Percentiles rank a stretch among this genome's conserved stretches.
Conservation (phyloP, 192 early-diverging fungal species). For the Chytriomyces hyalinus region DNA sequence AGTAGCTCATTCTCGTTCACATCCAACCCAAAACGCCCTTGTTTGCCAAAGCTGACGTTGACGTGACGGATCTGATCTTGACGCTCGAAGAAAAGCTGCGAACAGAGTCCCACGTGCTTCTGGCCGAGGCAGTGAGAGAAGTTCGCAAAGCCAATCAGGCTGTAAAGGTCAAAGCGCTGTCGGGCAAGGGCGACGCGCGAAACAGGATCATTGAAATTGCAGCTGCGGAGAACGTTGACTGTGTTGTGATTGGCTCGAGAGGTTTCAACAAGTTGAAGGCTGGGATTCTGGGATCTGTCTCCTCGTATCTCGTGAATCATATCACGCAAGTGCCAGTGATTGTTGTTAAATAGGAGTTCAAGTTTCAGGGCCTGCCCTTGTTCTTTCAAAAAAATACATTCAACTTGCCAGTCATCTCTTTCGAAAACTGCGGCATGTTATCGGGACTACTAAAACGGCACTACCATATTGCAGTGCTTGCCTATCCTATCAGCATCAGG, state of each 20-base stretch:
- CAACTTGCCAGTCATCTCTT: too few relatives aligned
- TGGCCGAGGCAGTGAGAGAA: slow-evolving; percentile 14
- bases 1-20: slow-evolving; percentile 24
- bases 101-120: slow-evolving; percentile 11
- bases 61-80: slow-evolving; percentile 24
- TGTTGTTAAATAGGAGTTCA: slow-evolving; percentile 5
- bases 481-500: too few relatives aligned
- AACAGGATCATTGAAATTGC: neutral
- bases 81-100: slow-evolving; percentile 22
- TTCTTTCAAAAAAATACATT: too few relatives aligned
- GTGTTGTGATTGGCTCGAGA: slow-evolving; percentile 33
- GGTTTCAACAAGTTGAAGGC: slow-evolving; percentile 31
- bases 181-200: slow-evolving; percentile 11
- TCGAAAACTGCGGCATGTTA: too few relatives aligned
- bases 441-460: too few relatives aligned
- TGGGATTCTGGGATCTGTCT: slow-evolving; percentile 23
- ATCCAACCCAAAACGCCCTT: slow-evolving; percentile 26
- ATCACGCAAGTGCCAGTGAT: slow-evolving; percentile 23
- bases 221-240: slow-evolving; percentile 19
- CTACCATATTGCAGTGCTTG: too few relatives aligned
- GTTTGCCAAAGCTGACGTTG: slow-evolving; percentile 10
- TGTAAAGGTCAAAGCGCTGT: slow-evolving; percentile 26
- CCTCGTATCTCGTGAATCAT: slow-evolving; percentile 17
- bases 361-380: too few relatives aligned
- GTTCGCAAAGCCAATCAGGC: neutral